Evolutionary conservation across 1,284 basidiomycete species (phyloP).

Genomic region (Megacollybia platyphylla): DNA sequence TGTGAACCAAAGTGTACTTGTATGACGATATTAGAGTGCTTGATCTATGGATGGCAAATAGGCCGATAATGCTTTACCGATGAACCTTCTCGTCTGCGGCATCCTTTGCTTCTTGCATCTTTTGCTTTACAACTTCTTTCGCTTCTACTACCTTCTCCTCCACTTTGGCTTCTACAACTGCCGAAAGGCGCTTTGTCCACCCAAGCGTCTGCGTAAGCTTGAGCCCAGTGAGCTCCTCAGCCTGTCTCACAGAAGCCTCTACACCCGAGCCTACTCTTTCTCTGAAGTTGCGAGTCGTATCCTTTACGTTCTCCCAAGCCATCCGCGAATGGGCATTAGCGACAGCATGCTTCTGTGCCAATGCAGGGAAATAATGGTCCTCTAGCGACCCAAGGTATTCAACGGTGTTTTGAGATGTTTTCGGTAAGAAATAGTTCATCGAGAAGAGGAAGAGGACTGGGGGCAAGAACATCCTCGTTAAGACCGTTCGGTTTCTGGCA

Average conservation of each 20-base stretch:
- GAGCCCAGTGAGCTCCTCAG: constrained; percentile 64
- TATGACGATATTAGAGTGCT: no score
- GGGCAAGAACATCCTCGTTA: constrained; percentile 58
- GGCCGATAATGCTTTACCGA: not conserved
- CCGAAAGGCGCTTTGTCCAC: constrained; percentile 12
- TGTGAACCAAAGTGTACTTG: constrained; percentile 9
- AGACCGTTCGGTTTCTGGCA: constrained; percentile 61
- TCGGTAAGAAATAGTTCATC: constrained; percentile 69
- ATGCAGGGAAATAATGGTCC: constrained; percentile 50
- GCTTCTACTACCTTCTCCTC: constrained; percentile 9
- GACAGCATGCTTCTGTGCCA: constrained; percentile 59
- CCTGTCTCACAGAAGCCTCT: constrained; percentile 33
- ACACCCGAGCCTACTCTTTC: constrained; percentile 34
- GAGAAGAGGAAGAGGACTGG: constrained; percentile 56
- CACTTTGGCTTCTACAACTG: constrained; percentile 6
- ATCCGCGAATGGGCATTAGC: constrained; percentile 51
- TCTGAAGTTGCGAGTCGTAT: constrained; percentile 25
- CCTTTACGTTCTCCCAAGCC: constrained; percentile 38
- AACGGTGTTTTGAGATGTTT: constrained; percentile 60
- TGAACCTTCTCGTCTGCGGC: constrained; percentile 6
- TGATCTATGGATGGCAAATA: not conserved
- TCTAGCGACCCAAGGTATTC: constrained; percentile 61
- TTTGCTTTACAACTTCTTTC: constrained; percentile 12
- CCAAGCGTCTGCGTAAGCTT: constrained; percentile 55
- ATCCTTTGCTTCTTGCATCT: constrained; percentile 12